Base-by-base conservation (phyloP, 2,329 filamentous ascomycete species). In the Metarhizium anisopliae region DNA sequence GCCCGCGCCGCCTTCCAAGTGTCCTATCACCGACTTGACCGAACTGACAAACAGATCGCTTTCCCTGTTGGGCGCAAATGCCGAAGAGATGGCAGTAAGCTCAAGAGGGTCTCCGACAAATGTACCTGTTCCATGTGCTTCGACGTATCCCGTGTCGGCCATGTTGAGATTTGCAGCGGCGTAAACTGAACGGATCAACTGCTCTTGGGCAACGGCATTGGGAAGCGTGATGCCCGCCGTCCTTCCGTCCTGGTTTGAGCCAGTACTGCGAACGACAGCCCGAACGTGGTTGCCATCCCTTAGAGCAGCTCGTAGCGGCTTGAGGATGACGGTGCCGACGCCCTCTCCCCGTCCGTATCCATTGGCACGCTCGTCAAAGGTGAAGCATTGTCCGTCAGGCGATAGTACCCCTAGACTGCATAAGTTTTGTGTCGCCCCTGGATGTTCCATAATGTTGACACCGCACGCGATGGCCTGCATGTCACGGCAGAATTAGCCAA, bases 301-400 rank as follows among this genome's bases (percentile, higher is more conserved):
- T 29, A 83, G 63, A 3, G 83, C 83, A 56, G 79, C 72, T 35
- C 76, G 72, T 0, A 85, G 70, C 0, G 74, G 75, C 68, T 86
- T 86, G n/a, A 86, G 64, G 11, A 85, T 64, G 2, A 86, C 60
- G 51, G 78, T 72, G 3, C 72, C 80, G 20, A 77, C 75, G 3
- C 82, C 83, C 60, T 86, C 83, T 7, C 82, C 84, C 14, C 83
- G 75, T 0, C 77, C 82, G 60, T 83, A 87, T 0, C 85, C 85
- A 11, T 64, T 50, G 38, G 63, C 65, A 50, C 64, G 51, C 57
- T 67, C 58, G 61, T 70, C 58, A 36, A 63, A 61, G 43, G 78
- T 78, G 52, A 20, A 20, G 20, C 20, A 20, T 20, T 20, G 20
- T 20, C 20, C 20, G 20, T 20, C 20, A 20, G 20, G 20, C 20